Conservation (phyloP, 148 eudicot species). For the Arctostaphylos glauca region DNA sequence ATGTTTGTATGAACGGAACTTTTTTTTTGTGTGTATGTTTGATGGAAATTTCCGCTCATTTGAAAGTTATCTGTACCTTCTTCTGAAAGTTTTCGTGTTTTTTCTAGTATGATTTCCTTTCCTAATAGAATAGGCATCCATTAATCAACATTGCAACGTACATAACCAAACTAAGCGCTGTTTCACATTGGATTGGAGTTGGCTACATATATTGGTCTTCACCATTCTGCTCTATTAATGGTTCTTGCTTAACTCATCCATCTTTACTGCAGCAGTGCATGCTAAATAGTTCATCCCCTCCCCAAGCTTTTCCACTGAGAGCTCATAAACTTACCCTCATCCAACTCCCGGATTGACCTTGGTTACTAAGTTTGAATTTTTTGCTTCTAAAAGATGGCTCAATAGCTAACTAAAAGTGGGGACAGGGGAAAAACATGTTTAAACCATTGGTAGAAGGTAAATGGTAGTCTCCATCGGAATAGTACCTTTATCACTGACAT, state of each 20-base stretch:
- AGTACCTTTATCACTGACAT: neutral
- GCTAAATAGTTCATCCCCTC: neutral
- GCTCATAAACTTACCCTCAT: neutral
- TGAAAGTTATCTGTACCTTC: neutral
- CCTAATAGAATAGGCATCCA: neutral
- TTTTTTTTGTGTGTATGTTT: neutral
- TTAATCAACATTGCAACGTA: slow-evolving; percentile 1
- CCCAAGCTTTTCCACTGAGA: neutral
- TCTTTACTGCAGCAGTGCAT: neutral
- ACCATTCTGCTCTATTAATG: neutral
- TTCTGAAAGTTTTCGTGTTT: neutral
- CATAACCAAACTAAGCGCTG: neutral
- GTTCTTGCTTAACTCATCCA: neutral
- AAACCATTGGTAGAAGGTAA: neutral
- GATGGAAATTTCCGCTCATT: neutral
- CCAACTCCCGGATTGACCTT: neutral
- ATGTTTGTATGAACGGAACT: slow-evolving; percentile 14
- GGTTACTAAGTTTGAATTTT: neutral
- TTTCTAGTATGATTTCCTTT: neutral
- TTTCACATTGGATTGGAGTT: neutral
- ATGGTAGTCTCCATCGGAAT: neutral
- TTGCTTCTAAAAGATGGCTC: neutral
- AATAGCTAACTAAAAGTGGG: neutral
- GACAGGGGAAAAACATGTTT: neutral
- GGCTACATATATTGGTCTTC: neutral